Conservation (phyloP, 2,329 filamentous ascomycete species). For the Didymella arachidicola region DNA sequence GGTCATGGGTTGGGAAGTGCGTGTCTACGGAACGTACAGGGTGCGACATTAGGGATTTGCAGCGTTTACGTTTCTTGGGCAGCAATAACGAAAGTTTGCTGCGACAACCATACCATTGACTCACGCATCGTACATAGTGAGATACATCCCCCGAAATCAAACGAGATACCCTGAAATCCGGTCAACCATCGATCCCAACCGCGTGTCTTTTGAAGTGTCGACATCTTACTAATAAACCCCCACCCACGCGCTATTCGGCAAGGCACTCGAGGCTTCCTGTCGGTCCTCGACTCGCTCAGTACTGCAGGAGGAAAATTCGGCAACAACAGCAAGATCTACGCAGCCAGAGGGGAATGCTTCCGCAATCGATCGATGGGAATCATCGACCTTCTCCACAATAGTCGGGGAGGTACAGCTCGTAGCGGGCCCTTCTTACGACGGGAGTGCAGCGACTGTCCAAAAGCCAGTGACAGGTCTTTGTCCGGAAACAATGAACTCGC, state of each 20-base stretch:
- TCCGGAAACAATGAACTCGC: too few species aligned
- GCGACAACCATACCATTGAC: constrained; percentile 16
- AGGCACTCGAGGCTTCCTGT: not conserved
- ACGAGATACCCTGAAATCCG: constrained; percentile 16
- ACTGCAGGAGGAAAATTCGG: too few species aligned
- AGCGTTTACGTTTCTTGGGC: constrained; percentile 23
- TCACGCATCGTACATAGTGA: constrained; percentile 18
- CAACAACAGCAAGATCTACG: too few species aligned
- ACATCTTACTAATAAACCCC: not conserved
- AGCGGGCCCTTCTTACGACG: too few species aligned
- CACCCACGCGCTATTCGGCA: not conserved
- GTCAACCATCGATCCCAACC: not conserved
- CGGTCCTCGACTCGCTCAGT: not conserved
- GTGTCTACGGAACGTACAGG: constrained; percentile 22
- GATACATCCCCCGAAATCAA: constrained; percentile 15
- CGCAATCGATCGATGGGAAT: too few species aligned
- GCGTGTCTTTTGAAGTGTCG: not conserved
- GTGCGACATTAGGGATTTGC: constrained; percentile 17
- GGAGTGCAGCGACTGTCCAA: too few species aligned
- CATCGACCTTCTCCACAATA: too few species aligned
- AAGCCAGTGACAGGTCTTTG: too few species aligned
- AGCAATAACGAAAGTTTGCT: constrained; percentile 17
- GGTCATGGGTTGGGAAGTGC: constrained; percentile 19
- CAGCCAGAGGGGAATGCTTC: too few species aligned
- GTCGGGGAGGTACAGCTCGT: too few species aligned